Evolutionary conservation across 2,329 filamentous ascomycete species (phyloP).

Genomic region (Akanthomyces uredinophilus): DNA sequence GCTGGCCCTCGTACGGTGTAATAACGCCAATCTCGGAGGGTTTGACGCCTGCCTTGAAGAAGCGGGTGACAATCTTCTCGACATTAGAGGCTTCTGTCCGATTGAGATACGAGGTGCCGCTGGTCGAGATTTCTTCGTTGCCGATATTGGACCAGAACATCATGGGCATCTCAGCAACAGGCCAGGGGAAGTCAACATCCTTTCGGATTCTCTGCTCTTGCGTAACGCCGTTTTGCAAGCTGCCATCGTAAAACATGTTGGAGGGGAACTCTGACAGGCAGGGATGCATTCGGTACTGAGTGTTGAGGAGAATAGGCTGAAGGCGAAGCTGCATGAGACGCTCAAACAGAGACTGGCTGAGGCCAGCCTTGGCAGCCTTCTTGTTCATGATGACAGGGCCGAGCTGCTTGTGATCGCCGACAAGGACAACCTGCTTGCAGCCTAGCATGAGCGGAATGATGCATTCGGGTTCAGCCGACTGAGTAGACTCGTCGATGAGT

Average conservation of each 20-base stretch:
- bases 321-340: conserved; percentile 88
- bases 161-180: conserved; percentile 89
- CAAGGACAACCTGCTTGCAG: conserved; percentile 98
- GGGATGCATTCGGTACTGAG: conserved; percentile 98
- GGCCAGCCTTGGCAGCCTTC: conserved; percentile 93
- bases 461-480: conserved; percentile 96
- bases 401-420: conserved; percentile 96
- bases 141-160: conserved; percentile 99
- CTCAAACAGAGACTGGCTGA: conserved; percentile 98
- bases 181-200: conserved; percentile 98
- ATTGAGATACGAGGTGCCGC: conserved; percentile 96
- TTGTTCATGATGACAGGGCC: conserved; percentile 99
- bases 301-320: conserved; percentile 86
- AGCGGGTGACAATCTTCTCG: conserved; percentile 96
- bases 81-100: conserved; percentile 95
- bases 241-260: conserved; percentile 99
- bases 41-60: conserved; percentile 98
- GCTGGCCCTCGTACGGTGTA: conserved; percentile 96
- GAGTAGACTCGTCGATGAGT: conserved; percentile 95
- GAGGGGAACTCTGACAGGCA: conserved; percentile 96
- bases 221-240: conserved; percentile 92
- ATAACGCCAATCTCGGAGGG: conserved; percentile 94
- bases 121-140: conserved; percentile 96
- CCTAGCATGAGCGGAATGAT: conserved; percentile 97
- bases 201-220: conserved; percentile 80